Conservation (phyloP, 2,329 filamentous ascomycete species). For the Leptodontidium sp. region DNA sequence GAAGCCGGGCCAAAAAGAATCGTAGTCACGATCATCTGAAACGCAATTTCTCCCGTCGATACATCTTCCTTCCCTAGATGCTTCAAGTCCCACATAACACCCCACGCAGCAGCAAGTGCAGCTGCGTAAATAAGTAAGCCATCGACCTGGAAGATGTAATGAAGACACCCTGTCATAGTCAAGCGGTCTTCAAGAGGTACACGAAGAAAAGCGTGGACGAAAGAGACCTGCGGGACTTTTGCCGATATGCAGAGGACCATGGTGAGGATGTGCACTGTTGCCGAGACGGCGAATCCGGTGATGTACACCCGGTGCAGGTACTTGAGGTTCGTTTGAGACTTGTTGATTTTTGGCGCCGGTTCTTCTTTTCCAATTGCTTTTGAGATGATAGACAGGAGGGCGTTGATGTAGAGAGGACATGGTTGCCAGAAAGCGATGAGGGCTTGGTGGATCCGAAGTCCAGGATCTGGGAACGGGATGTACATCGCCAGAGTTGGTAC, state of each 20-base stretch:
- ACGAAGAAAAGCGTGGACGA: not conserved
- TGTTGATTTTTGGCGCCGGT: not conserved
- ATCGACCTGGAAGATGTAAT: conserved; percentile 16
- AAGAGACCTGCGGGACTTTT: not conserved
- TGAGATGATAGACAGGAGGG: not conserved
- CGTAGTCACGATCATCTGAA: conserved; percentile 6
- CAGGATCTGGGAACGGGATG: conserved; percentile 7
- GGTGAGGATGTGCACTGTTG: conserved; percentile 1
- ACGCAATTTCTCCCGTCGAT: conserved; percentile 1
- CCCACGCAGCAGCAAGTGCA: conserved; percentile 14
- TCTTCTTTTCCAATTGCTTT: not conserved
- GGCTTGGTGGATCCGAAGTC: not conserved
- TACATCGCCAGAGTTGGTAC: conserved; percentile 9
- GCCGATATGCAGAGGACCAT: conserved; percentile 13
- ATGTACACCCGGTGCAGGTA: conserved; percentile 3
- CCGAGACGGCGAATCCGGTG: not conserved
- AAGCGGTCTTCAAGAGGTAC: not conserved
- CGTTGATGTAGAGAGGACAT: not conserved
- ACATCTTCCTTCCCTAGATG: conserved; percentile 5
- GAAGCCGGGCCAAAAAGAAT: conserved; percentile 3
- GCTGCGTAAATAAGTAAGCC: not conserved
- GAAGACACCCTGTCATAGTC: not conserved
- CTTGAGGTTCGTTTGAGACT: conserved; percentile 1
- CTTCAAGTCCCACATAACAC: conserved; percentile 15
- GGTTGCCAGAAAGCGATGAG: conserved; percentile 5